phyloP scores from a whole-genome alignment of 2,329 filamentous ascomycete genomes.

The Fusarium clavum region DNA sequence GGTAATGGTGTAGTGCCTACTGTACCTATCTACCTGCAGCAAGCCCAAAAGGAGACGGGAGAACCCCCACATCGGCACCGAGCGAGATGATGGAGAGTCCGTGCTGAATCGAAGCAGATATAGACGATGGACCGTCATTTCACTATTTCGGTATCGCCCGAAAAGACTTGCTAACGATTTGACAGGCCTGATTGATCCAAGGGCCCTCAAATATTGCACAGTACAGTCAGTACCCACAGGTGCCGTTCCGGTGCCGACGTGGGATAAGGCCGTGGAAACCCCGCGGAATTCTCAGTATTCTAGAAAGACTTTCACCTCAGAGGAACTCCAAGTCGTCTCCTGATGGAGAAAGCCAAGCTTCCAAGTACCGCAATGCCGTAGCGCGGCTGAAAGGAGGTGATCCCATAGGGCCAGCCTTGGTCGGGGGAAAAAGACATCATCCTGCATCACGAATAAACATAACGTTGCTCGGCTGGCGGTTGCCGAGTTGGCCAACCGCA shows the following conservation, averaged over 20 bases:
- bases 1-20: not conserved
- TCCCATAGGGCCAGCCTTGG: conserved; percentile 16
- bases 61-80: conserved; percentile 38
- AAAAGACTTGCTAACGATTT: not conserved
- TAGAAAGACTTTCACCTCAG: conserved; percentile 30
- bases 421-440: conserved; percentile 6
- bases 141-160: conserved; percentile 14
- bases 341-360: conserved; percentile 1
- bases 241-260: conserved; percentile 38
- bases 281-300: conserved; percentile 30
- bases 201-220: not conserved
- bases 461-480: conserved; percentile 25
- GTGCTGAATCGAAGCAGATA: not conserved
- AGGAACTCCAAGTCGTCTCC: not conserved
- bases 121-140: conserved; percentile 10
- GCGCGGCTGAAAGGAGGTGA: conserved; percentile 2
- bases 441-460: conserved; percentile 7
- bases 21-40: not conserved
- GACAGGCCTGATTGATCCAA: not conserved
- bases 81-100: conserved; percentile 8
- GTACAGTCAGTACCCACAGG: not conserved
- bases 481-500: conserved; percentile 23
- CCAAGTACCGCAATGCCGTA: not conserved
- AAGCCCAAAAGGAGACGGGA: not conserved
- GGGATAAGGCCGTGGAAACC: conserved; percentile 22